Conservation (phyloP, 805 yeast genomes). For the Myxozyma udenii region DNA sequence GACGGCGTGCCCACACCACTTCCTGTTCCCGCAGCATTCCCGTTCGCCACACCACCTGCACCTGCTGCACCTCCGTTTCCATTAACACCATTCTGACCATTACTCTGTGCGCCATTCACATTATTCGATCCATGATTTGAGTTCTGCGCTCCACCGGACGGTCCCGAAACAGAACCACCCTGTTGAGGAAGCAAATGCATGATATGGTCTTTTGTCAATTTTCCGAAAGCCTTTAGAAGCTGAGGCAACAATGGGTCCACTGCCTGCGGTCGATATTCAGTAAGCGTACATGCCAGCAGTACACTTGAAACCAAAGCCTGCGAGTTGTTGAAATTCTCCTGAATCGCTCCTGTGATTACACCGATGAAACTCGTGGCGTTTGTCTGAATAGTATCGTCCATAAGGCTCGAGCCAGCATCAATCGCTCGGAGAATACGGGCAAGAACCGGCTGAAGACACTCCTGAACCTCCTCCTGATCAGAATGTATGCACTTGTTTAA, state of each 20-base stretch:
- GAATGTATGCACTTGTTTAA: slow-evolving; percentile 78
- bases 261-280: slow-evolving; percentile 66
- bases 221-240: slow-evolving; percentile 83
- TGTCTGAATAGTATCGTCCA: slow-evolving; percentile 55
- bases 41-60: slow-evolving; percentile 1
- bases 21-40: slow-evolving; percentile 2
- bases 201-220: slow-evolving; percentile 82
- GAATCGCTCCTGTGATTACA: slow-evolving; percentile 61
- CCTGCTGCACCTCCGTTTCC: slow-evolving; percentile 9
- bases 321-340: slow-evolving; percentile 68
- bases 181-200: slow-evolving; percentile 51
- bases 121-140: background rate
- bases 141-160: slow-evolving; percentile 9
- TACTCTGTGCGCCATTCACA: slow-evolving; percentile 4
- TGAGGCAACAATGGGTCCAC: slow-evolving; percentile 72
- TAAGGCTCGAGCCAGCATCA: slow-evolving; percentile 45
- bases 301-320: slow-evolving; percentile 77
- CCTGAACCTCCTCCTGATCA: slow-evolving; percentile 83
- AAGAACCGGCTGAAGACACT: slow-evolving; percentile 72
- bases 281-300: slow-evolving; percentile 68
- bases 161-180: slow-evolving; percentile 26
- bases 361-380: slow-evolving; percentile 61
- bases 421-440: slow-evolving; percentile 67
- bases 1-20: slow-evolving; percentile 23
- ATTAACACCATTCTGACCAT: slow-evolving; percentile 11